Conservation (phyloP, 2,329 filamentous ascomycete species). For the Seiridium unicorne region DNA sequence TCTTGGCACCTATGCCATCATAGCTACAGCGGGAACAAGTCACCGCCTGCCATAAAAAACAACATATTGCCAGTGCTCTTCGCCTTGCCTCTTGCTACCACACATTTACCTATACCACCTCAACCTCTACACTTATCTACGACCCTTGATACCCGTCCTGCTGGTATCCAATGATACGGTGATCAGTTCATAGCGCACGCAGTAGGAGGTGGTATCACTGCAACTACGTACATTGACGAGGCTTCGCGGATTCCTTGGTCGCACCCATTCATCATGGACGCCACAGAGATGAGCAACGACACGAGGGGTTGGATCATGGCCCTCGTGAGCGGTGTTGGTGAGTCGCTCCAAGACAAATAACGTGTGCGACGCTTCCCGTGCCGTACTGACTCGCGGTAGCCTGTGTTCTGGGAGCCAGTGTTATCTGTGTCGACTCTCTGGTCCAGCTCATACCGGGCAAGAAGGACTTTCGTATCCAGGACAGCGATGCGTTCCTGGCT, state of each 20-base stretch:
- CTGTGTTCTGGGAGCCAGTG: conserved; percentile 71
- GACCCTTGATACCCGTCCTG: background rate
- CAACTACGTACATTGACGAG: background rate
- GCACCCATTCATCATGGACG: conserved; percentile 35
- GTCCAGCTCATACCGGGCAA: conserved; percentile 71
- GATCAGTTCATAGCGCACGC: background rate
- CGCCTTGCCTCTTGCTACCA: background rate
- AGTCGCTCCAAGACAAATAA: conserved; percentile 25
- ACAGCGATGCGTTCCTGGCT: conserved; percentile 85
- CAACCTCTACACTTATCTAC: background rate
- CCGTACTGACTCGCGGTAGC: conserved; percentile 33
- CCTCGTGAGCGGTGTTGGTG: conserved; percentile 73
- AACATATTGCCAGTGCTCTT: conserved; percentile 1
- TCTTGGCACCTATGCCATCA: conserved; percentile 5
- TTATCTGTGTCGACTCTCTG: conserved; percentile 84
- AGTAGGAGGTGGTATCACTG: conserved; percentile 1
- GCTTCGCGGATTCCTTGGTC: background rate
- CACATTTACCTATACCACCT: background rate
- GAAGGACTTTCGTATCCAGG: conserved; percentile 79
- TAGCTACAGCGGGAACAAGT: background rate
- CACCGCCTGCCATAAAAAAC: conserved; percentile 1
- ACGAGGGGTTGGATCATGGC: conserved; percentile 92
- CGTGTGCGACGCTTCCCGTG: background rate
- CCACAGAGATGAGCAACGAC: conserved; percentile 65
- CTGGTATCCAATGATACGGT: background rate